Evolutionary conservation across 2,329 filamentous ascomycete genomes (phyloP).

Genomic region (Allantophomopsis lycopodina): DNA sequence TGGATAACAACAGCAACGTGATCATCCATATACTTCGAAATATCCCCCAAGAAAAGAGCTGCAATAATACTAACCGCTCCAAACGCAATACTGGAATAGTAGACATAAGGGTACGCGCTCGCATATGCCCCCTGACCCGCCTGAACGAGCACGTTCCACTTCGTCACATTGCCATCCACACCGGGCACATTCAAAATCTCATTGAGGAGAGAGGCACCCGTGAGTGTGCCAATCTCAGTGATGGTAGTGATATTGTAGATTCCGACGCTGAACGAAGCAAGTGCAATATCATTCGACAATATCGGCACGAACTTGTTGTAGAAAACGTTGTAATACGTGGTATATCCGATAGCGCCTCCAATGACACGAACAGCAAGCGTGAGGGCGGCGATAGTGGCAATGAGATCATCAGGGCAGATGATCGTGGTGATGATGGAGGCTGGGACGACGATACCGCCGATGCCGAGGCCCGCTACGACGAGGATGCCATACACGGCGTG

Average conservation of each 20-base stretch:
- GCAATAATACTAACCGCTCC: constrained; percentile 41
- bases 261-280: constrained; percentile 6
- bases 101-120: constrained; percentile 44
- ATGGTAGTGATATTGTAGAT: constrained; percentile 26
- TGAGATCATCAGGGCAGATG: constrained; percentile 52
- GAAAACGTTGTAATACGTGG: constrained; percentile 36
- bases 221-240: constrained; percentile 34
- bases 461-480: constrained; percentile 44
- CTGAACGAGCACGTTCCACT: constrained; percentile 35
- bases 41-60: constrained; percentile 43
- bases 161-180: constrained; percentile 33
- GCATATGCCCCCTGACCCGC: constrained; percentile 43
- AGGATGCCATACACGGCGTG: constrained; percentile 39
- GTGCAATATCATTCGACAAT: constrained; percentile 5
- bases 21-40: constrained; percentile 42
- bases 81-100: constrained; percentile 48
- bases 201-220: constrained; percentile 33
- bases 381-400: constrained; percentile 51
- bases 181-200: constrained; percentile 33
- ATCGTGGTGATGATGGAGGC: constrained; percentile 52
- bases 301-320: constrained; percentile 20
- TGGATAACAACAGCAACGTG: constrained; percentile 34
- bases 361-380: constrained; percentile 52
- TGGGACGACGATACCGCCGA: constrained; percentile 53
- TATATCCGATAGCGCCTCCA: constrained; percentile 49